These are phyloP conservation scores for Parmelia sp. DNA, from an alignment of 495 filamentous ascomycete genomes.

Conservation along the genomic window DNA sequence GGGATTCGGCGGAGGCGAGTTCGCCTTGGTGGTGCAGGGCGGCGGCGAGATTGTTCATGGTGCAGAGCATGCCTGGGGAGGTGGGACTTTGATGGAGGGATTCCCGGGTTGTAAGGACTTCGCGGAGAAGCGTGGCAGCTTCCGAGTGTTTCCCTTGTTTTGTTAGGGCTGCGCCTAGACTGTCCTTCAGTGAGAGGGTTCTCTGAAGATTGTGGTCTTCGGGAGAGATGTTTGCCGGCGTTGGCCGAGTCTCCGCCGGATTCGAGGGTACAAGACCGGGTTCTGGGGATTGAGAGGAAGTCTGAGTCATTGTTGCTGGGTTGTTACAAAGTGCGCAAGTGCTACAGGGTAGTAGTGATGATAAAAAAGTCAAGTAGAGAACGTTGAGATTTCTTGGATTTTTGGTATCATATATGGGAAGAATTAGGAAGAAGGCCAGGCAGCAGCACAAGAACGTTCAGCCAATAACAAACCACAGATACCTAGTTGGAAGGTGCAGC, in stretches of 20 bases:
- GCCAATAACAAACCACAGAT: conserved; percentile 4
- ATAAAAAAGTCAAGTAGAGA: not conserved
- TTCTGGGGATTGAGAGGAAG: not conserved
- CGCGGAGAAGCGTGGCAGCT: conserved; percentile 1
- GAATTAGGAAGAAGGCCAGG: not conserved
- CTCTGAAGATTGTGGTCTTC: conserved; percentile 1
- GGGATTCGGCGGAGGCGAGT: conserved; percentile 2
- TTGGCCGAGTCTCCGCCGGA: not conserved
- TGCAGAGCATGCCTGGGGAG: conserved; percentile 4
- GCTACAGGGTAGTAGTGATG: not conserved
- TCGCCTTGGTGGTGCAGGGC: conserved; percentile 1
- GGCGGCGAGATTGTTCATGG: conserved; percentile 3
- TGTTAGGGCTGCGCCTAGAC: conserved; percentile 1
- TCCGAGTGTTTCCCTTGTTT: conserved; percentile 5
- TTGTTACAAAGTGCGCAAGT: not conserved
- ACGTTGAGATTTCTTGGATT: not conserved
- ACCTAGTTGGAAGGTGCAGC: no score
- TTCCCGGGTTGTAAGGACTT: conserved; percentile 1
- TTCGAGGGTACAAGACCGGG: not conserved
- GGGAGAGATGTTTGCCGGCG: not conserved
- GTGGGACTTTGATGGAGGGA: conserved; percentile 3
- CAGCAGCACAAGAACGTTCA: not conserved
- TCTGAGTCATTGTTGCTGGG: not conserved
- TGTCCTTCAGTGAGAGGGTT: not conserved
- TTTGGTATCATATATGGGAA: not conserved